A percentile compares a stretch with the other conserved stretches of the same genome.
Conservation (phyloP, 441 rosid species). For the Croton setiger region DNA sequence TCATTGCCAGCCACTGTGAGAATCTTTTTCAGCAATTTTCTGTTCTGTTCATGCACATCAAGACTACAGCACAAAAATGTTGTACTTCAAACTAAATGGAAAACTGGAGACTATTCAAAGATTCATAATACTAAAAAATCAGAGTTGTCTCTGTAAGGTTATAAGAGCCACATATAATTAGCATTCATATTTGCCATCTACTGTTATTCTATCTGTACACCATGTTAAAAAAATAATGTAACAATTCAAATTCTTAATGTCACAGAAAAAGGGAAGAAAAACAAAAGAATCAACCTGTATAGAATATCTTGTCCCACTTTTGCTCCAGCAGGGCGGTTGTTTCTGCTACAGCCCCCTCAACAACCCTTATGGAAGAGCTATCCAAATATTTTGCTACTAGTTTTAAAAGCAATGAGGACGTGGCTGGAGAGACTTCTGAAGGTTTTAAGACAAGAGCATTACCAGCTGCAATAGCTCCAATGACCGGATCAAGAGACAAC, state of each 20-base stretch:
- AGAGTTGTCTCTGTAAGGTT: neutral
- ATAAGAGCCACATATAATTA: constrained; percentile 1
- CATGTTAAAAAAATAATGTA: neutral
- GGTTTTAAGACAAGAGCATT: constrained; percentile 71
- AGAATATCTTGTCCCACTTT: constrained; percentile 78
- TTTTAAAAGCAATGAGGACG: constrained; percentile 54
- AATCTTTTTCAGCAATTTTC: neutral
- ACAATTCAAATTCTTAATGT: constrained; percentile 2
- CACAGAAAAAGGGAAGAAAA: neutral
- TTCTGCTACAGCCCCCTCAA: constrained; percentile 67
- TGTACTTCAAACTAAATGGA: neutral
- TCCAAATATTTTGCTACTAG: constrained; percentile 55
- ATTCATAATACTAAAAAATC: neutral
- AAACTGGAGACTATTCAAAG: neutral
- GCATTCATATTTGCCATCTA: neutral
- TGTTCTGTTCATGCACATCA: neutral
- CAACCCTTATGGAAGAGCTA: constrained; percentile 49
- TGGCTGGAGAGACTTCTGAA: constrained; percentile 67
- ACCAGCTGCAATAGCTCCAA: constrained; percentile 84
- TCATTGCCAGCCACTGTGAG: neutral
- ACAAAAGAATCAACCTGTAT: constrained; percentile 49
- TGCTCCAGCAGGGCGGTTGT: constrained; percentile 67
- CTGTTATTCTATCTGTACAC: neutral
- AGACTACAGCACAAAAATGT: neutral
- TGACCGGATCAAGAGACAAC: constrained; percentile 67